Conservation (phyloP, 2,329 filamentous ascomycete genomes). For the Ilyonectria destructans region DNA sequence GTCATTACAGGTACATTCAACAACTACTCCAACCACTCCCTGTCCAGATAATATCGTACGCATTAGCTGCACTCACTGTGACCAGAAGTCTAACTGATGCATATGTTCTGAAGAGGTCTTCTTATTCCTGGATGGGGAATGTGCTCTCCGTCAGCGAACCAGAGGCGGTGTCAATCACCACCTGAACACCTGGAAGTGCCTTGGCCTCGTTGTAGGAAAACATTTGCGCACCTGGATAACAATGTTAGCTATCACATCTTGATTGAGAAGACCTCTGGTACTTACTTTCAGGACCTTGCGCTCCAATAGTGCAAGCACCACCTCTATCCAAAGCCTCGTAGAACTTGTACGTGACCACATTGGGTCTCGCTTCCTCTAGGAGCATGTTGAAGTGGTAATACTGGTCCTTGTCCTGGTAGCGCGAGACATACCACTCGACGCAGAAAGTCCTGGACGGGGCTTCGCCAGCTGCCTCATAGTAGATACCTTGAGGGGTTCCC, state of each 20-base stretch:
- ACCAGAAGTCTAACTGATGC: neutral
- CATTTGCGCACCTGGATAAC: neutral
- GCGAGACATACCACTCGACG: constrained; percentile 18
- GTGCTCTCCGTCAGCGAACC: constrained; percentile 5
- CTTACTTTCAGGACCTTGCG: constrained; percentile 9
- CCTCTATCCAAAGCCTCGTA: constrained; percentile 15
- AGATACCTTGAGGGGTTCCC: constrained; percentile 12
- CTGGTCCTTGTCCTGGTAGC: constrained; percentile 3
- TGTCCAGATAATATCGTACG: no score
- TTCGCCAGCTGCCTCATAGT: constrained; percentile 13
- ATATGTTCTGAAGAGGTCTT: neutral
- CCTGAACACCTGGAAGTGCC: constrained; percentile 14
- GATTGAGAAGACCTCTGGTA: neutral
- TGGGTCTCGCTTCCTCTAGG: constrained; percentile 10
- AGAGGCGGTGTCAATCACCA: constrained; percentile 10
- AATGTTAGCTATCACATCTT: neutral
- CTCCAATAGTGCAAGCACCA: constrained; percentile 10
- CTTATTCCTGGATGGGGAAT: neutral
- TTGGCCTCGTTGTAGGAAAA: constrained; percentile 9
- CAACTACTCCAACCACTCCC: no score
- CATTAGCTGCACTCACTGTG: no score
- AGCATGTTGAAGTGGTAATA: constrained; percentile 21
- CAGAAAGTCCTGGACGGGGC: constrained; percentile 14
- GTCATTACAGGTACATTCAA: no score
- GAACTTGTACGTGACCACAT: constrained; percentile 15